Conservation (phyloP, 179 eudicot genomes). For the Silene coronaria region DNA sequence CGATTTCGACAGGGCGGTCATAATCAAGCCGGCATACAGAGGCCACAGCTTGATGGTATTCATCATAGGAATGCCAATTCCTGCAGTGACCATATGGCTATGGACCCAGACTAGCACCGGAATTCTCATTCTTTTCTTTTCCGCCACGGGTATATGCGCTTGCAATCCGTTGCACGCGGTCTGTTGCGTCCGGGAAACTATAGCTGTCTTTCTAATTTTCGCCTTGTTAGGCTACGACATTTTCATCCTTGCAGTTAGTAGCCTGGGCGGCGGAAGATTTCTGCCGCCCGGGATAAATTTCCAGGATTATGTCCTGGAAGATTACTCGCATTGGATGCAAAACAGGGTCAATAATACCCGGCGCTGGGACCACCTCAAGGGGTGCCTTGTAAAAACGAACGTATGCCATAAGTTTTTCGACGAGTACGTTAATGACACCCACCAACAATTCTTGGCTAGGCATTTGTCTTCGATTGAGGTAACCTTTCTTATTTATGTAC, state of each 20-base stretch:
- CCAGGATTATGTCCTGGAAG: slow-evolving; percentile 19
- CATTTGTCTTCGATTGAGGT: slow-evolving; percentile 18
- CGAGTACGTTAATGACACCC: slow-evolving; percentile 2
- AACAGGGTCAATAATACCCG: slow-evolving; percentile 4
- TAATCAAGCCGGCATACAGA: slow-evolving; percentile 1
- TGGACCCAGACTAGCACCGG: background rate
- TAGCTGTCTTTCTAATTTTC: slow-evolving; percentile 3
- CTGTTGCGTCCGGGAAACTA: slow-evolving; percentile 1
- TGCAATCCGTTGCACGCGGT: background rate
- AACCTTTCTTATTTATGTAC: background rate
- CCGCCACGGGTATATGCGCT: background rate
- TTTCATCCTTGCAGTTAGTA: slow-evolving; percentile 15
- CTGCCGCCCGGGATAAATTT: background rate
- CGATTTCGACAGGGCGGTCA: too few species aligned
- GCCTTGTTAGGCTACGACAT: slow-evolving; percentile 20
- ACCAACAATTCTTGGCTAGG: slow-evolving; percentile 7
- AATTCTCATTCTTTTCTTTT: background rate
- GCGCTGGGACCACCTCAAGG: slow-evolving; percentile 17
- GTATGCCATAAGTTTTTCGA: slow-evolving; percentile 9
- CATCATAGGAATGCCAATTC: slow-evolving; percentile 6
- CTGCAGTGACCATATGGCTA: background rate
- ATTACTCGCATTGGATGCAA: slow-evolving; percentile 21
- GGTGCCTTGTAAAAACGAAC: background rate
- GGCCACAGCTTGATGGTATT: background rate
- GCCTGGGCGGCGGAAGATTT: background rate